Evolutionary conservation across 208 protist species (phyloP), one percentile per base, ranked within the genome.

Genomic region (Acanthamoeba healyi): DNA sequence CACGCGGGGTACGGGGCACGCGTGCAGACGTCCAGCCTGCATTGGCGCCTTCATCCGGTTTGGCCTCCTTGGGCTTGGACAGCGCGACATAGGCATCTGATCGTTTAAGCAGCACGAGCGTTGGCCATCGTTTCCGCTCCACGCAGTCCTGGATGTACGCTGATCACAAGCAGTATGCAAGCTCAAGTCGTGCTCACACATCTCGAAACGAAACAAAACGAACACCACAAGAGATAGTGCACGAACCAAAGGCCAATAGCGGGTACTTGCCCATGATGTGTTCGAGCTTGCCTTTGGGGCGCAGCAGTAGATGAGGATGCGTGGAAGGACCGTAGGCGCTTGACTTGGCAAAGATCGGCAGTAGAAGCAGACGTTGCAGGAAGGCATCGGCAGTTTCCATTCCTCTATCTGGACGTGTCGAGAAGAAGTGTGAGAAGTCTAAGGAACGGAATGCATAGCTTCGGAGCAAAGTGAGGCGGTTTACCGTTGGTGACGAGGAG

Each of bases 111-210:
- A 81, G 38, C 19, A 81, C 72, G 19, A 81, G 72, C 36, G 24
- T 40, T 3, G 72, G 72, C 72, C 72, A 81, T 14, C 32, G 9
- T 3, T 81, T 81, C 0, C 24, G 38, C n/a, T 81, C 72, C 40
- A 81, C 72, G 26, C 72, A 81, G 24, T 81, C 72, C 7, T 81
- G 72, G 3, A 81, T 81, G 72, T 81, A 81, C 38, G 72, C 72
- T 81, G 38, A n/a, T 14, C 7, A n/a, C 12, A 29, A 10, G 3
- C 38, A 36, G 2, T 34, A 36, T 10, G 14, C 14, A 0, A 15
- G 63, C 63, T 7, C 29, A 22, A n/a, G n/a, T n/a, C n/a, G n/a
- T n/a, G n/a, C n/a, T n/a, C n/a, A n/a, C n/a, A n/a, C n/a, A n/a
- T n/a, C n/a, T n/a, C n/a, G n/a, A n/a, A n/a, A n/a, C n/a, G n/a